A percentile compares a stretch with the other conserved stretches of the same genome.
phyloP scores from a whole-genome alignment of 2,329 filamentous ascomycete genomes.

The Fusarium sp. region DNA sequence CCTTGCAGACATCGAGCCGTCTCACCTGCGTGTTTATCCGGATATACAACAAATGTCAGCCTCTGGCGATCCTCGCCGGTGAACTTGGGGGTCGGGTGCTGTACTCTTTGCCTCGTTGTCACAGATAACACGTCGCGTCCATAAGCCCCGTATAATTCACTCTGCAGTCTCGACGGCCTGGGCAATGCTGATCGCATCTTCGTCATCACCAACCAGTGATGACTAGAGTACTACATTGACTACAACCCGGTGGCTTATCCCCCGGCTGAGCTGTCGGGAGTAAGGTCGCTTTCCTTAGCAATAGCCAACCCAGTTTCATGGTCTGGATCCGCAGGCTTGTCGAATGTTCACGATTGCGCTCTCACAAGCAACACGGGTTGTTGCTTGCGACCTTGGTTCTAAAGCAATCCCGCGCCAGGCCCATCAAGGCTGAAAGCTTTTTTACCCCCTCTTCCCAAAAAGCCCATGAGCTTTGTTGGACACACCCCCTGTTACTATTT shows the following conservation, averaged over 20 bases:
- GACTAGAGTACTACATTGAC: background rate
- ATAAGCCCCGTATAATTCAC: slow-evolving; percentile 3
- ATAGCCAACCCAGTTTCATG: slow-evolving; percentile 4
- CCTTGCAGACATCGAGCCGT: background rate
- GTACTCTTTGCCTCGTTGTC: background rate
- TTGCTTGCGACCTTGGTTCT: slow-evolving; percentile 3
- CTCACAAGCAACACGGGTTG: slow-evolving; percentile 2
- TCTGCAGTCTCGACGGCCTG: background rate
- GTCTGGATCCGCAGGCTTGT: slow-evolving; percentile 1
- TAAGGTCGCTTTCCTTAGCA: slow-evolving; percentile 1
- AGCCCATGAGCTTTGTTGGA: background rate
- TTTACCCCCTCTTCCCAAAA: slow-evolving; percentile 8
- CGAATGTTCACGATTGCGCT: slow-evolving; percentile 9
- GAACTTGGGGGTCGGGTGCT: background rate
- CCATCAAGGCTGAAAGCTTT: slow-evolving; percentile 30
- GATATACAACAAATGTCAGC: background rate
- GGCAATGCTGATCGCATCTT: slow-evolving; percentile 20
- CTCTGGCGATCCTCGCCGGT: background rate
- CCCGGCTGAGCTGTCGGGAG: background rate
- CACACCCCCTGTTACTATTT: slow-evolving; percentile 1
- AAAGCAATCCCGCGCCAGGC: slow-evolving; percentile 24
- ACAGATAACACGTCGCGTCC: slow-evolving; percentile 7
- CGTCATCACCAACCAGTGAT: slow-evolving; percentile 14
- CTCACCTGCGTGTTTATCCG: slow-evolving; percentile 1
- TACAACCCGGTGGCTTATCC: slow-evolving; percentile 1